Conservation (phyloP, 108 stramenopile genomes). For the Mediolabrus comicus region DNA sequence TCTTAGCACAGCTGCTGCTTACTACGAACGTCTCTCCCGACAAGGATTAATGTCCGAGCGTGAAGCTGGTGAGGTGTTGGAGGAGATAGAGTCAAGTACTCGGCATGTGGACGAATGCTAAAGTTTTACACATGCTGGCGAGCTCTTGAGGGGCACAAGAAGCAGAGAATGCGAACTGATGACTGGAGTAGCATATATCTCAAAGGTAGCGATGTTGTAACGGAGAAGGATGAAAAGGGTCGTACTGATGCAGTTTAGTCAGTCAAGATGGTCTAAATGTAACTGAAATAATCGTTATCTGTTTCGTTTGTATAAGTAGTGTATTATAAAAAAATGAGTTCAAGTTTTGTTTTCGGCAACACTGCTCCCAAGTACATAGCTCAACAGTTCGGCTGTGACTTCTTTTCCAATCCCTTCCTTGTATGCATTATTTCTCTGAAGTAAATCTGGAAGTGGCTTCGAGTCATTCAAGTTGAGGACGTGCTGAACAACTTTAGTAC, state of each 20-base stretch:
- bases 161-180: neutral
- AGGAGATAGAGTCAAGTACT: conserved; percentile 44
- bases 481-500: conserved; percentile 43
- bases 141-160: neutral
- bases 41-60: conserved; percentile 58
- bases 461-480: conserved; percentile 23
- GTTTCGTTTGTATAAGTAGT: too few relatives aligned
- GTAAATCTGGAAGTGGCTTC: conserved; percentile 9
- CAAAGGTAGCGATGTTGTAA: neutral
- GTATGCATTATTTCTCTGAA: conserved; percentile 4
- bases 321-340: neutral
- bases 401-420: conserved; percentile 18
- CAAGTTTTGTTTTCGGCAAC: neutral
- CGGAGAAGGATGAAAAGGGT: neutral
- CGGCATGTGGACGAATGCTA: neutral
- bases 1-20: conserved; percentile 43
- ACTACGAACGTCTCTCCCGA: conserved; percentile 42
- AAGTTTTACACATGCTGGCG: neutral
- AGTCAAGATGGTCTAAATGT: neutral
- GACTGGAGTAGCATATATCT: neutral
- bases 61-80: conserved; percentile 60
- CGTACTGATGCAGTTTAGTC: neutral
- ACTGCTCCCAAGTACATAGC: neutral
- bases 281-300: too few relatives aligned
- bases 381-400: neutral